Conservation (phyloP, 2,329 filamentous ascomycete species). For the Gyromitra esculenta region DNA sequence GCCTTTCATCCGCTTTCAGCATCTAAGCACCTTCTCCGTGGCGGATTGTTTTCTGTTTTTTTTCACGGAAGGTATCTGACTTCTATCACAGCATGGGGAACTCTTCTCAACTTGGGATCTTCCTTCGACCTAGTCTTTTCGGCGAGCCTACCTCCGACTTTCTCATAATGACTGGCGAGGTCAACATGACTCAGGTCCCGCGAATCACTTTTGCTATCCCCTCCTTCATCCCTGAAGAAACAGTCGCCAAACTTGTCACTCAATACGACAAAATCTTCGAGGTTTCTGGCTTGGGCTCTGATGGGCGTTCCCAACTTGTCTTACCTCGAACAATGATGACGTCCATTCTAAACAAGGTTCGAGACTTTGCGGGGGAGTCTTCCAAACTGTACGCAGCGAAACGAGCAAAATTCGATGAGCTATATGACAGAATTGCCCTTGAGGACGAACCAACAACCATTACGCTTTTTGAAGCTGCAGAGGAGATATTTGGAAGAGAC, state of each 20-base stretch:
- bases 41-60: background rate
- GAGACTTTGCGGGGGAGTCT: constrained; percentile 46
- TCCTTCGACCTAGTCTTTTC: constrained; percentile 48
- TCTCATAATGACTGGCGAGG: constrained; percentile 39
- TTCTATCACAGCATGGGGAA: constrained; percentile 20
- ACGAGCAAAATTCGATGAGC: constrained; percentile 32
- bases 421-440: constrained; percentile 49
- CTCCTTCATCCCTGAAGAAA: constrained; percentile 37
- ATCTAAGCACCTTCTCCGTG: background rate
- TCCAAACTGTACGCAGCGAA: constrained; percentile 46
- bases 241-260: constrained; percentile 17
- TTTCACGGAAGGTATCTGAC: constrained; percentile 23
- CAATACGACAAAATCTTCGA: constrained; percentile 38
- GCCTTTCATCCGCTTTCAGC: background rate
- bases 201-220: constrained; percentile 48
- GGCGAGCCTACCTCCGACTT: constrained; percentile 51
- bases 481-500: constrained; percentile 57
- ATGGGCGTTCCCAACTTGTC: constrained; percentile 14
- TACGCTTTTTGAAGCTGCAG: constrained; percentile 51
- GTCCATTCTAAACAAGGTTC: constrained; percentile 42
- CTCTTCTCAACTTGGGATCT: constrained; percentile 41
- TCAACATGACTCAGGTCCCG: constrained; percentile 7
- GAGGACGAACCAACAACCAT: constrained; percentile 39
- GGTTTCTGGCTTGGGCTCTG: background rate
- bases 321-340: constrained; percentile 39